phyloP scores from a whole-genome alignment of 192 early-diverging fungal species.

The Helicostylum pulchrum region DNA sequence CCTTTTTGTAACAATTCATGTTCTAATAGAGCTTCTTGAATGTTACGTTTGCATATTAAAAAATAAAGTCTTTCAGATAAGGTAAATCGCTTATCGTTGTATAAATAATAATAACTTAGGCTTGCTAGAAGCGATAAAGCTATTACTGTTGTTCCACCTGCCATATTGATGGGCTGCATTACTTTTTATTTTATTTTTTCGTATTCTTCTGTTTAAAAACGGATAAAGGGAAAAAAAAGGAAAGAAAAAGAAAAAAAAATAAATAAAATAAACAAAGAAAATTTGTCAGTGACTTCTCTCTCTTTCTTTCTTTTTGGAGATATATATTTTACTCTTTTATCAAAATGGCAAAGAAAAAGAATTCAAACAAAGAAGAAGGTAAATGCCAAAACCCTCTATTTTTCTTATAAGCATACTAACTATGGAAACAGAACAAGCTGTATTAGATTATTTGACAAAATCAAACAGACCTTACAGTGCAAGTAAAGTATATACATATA shows the following conservation, averaged over 20 bases:
- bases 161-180: no score
- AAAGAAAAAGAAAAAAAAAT: neutral
- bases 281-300: neutral
- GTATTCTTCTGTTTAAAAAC: neutral
- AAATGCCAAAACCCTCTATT: neutral
- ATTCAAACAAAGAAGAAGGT: neutral
- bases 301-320: neutral
- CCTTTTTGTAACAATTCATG: slow-evolving; percentile 11
- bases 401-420: neutral
- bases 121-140: neutral
- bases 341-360: neutral
- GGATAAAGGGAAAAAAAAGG: neutral
- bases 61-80: slow-evolving; percentile 7
- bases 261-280: neutral
- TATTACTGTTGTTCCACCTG: neutral
- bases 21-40: slow-evolving; percentile 14
- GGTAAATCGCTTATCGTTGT: neutral
- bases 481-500: slow-evolving; percentile 1
- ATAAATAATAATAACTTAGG: slow-evolving; percentile 8
- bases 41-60: slow-evolving; percentile 8
- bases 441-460: slow-evolving; percentile 15
- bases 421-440: neutral
- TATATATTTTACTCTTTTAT: neutral
- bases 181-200: no score
- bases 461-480: slow-evolving; percentile 22